These are phyloP conservation scores for Penicillium sp. DNA, from an alignment of 2,329 filamentous ascomycete genomes.

Conservation along the genomic window DNA sequence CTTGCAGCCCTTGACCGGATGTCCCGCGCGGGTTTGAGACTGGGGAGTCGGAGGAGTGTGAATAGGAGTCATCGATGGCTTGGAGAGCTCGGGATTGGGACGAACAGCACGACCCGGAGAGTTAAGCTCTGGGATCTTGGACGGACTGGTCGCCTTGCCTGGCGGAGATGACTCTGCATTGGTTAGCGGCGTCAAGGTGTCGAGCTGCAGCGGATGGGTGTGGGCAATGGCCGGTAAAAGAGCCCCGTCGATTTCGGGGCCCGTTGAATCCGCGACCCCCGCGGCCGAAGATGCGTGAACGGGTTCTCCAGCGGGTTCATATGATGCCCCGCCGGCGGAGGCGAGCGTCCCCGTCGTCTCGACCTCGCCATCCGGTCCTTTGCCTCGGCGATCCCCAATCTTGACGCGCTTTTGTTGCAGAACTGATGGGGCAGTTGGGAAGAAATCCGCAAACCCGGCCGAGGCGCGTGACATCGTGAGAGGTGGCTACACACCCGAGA, in stretches of 20 bases:
- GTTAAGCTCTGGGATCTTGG: constrained; percentile 39
- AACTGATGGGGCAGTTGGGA: constrained; percentile 72
- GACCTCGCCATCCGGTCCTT: constrained; percentile 36
- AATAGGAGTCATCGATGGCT: constrained; percentile 40
- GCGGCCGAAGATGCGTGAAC: constrained; percentile 33
- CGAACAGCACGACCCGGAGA: constrained; percentile 27
- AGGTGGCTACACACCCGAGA: constrained; percentile 44
- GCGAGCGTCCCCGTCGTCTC: constrained; percentile 9
- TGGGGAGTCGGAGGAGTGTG: constrained; percentile 46
- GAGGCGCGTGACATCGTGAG: constrained; percentile 74
- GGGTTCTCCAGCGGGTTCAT: constrained; percentile 10
- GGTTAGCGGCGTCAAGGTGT: constrained; percentile 64
- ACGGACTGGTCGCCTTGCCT: constrained; percentile 56
- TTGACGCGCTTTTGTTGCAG: constrained; percentile 50
- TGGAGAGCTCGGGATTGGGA: constrained; percentile 29
- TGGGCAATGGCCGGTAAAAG: constrained; percentile 55
- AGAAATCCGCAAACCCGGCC: constrained; percentile 83
- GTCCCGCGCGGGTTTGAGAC: constrained; percentile 52
- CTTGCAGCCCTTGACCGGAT: constrained; percentile 57
- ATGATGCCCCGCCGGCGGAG: constrained; percentile 13
- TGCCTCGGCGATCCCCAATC: constrained; percentile 59
- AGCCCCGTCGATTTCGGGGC: constrained; percentile 64
- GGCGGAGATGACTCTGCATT: constrained; percentile 64
- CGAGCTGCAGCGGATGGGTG: constrained; percentile 52
- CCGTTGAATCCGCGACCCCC: constrained; percentile 69